These are phyloP conservation scores for Epicoccum sorghinum DNA, from an alignment of 2,329 filamentous ascomycete genomes.

Conservation along the genomic window DNA sequence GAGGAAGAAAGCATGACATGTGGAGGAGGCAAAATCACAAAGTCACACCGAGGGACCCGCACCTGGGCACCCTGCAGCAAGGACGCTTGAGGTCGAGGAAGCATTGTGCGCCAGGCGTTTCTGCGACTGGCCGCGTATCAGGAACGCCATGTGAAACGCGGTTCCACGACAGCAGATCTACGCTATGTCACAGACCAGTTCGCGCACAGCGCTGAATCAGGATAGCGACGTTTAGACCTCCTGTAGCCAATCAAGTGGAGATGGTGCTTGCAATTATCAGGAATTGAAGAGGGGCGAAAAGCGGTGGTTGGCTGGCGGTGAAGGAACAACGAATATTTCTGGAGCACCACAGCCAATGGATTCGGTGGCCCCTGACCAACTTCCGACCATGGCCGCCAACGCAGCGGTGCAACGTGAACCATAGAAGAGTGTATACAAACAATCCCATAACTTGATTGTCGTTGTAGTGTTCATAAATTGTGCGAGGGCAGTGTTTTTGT, in stretches of 20 bases:
- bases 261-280: conserved; percentile 3
- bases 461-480: conserved; percentile 21
- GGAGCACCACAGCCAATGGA: conserved; percentile 34
- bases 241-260: conserved; percentile 13
- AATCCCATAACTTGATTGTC: conserved; percentile 25
- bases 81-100: conserved; percentile 33
- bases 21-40: conserved; percentile 25
- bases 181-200: conserved; percentile 23
- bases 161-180: conserved; percentile 19
- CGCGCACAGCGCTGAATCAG: conserved; percentile 23
- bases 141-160: conserved; percentile 34
- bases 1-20: conserved; percentile 31
- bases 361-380: conserved; percentile 10
- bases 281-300: conserved; percentile 2
- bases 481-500: conserved; percentile 18
- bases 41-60: conserved; percentile 38
- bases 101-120: conserved; percentile 45
- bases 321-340: conserved; percentile 2
- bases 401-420: conserved; percentile 23
- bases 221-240: conserved; percentile 3
- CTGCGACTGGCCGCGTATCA: conserved; percentile 42
- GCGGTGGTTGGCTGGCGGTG: conserved; percentile 29
- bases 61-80: conserved; percentile 26
- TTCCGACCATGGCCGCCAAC: conserved; percentile 21
- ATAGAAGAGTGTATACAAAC: conserved; percentile 30